phyloP scores from a whole-genome alignment of 257 asterid genomes.

The Solanum habrochaites region DNA sequence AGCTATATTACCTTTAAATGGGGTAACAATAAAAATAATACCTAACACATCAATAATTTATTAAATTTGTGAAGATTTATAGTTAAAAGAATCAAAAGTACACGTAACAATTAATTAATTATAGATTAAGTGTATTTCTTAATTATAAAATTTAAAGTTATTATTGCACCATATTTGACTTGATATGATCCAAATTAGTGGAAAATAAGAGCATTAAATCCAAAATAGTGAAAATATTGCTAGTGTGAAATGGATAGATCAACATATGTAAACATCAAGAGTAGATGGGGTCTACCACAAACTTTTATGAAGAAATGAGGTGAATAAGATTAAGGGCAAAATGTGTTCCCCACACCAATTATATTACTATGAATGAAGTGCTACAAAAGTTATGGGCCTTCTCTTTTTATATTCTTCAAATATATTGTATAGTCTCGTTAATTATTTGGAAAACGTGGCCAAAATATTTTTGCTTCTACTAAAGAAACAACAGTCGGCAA shows the following conservation, averaged over 20 bases:
- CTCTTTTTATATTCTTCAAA: neutral
- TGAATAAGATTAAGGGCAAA: neutral
- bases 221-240: neutral
- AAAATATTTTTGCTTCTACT: neutral
- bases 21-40: neutral
- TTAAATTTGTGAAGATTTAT: neutral
- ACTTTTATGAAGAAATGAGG: neutral
- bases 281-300: neutral
- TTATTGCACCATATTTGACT: neutral
- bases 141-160: neutral
- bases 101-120: neutral
- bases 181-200: neutral
- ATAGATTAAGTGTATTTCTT: neutral
- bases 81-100: neutral
- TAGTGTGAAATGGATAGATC: neutral
- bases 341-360: neutral
- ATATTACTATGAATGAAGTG: neutral
- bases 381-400: neutral
- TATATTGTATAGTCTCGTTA: neutral
- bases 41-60: neutral
- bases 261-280: neutral
- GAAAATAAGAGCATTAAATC: neutral
- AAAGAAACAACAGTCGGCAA: conserved; percentile 8
- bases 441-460: conserved; percentile 17
- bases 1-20: neutral